Evolutionary conservation across 192 early-diverging fungal species (phyloP).

Genomic region (Coemansia sp.): DNA sequence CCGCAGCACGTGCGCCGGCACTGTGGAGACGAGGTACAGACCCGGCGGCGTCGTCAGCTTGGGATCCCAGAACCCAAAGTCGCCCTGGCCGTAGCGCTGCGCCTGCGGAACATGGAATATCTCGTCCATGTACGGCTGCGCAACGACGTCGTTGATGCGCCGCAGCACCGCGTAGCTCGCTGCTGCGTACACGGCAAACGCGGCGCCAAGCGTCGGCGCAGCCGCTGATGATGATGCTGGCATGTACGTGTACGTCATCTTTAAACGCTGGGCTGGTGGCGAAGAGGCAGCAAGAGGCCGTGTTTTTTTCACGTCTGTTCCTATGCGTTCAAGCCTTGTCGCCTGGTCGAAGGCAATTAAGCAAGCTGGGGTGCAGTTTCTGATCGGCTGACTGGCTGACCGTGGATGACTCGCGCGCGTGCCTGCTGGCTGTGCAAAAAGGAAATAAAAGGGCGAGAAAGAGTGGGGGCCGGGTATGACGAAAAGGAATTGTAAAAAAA

Average conservation of each 20-base stretch:
- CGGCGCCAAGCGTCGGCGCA: not conserved
- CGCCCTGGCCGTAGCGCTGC: conserved; percentile 73
- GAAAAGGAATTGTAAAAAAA: no score
- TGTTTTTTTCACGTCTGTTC: no score
- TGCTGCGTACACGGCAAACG: conserved; percentile 28
- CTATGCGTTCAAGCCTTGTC: no score
- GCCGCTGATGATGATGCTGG: not conserved
- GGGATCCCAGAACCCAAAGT: conserved; percentile 77
- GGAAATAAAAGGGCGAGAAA: no score
- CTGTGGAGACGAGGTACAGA: conserved; percentile 61
- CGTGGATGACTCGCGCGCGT: no score
- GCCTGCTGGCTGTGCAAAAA: not conserved
- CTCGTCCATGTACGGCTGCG: conserved; percentile 72
- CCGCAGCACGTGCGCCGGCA: not conserved
- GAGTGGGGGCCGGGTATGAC: no score
- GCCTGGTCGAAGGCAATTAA: not conserved
- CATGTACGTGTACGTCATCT: not conserved
- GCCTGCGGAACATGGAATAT: conserved; percentile 92
- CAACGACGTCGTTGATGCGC: conserved; percentile 19
- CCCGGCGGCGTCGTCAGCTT: conserved; percentile 98
- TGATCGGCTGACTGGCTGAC: not conserved
- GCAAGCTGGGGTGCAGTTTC: not conserved
- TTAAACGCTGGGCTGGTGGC: no score
- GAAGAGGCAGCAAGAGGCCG: no score
- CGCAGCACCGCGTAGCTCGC: conserved; percentile 28